Base-by-base conservation (phyloP, 371 early-diverging fungal genomes). In the Caulochytrium protostelioides region DNA sequence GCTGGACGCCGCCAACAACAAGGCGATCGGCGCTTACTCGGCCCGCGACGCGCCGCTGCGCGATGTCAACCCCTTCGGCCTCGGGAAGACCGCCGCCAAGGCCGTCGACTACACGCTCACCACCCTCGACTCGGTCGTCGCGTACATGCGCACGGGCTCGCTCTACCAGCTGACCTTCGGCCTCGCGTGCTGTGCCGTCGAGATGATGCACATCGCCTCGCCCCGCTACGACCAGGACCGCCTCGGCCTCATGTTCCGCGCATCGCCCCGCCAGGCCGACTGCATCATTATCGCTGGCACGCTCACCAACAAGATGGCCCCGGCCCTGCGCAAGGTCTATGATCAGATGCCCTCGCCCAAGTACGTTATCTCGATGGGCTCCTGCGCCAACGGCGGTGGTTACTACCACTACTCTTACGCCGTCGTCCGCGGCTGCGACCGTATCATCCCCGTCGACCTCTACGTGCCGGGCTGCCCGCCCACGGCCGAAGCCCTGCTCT, bases 391-490 rank as follows among this genome's bases (percentile, higher is more conserved):
- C 54, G 92, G 95, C 47, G 95, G 95, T 49, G 95, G 95, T 34
- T 94, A 94, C 65, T 94, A 94, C 55, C 95, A 94, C 57, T 94
- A 94, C 65, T 79, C 81, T 34, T 94, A 92, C 57, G 70, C 89
- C 29, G 94, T 91, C 33, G 91, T 66, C 10, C 41, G 67, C 6
- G 95, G 74, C 32, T 91, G 92, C 57, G 95, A 94, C 46, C 76
- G 95, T 32, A 78, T 94, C 51, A 84, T 94, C 7, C 95, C 95
- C 33, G 58, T 63, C 12, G 58, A 65, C 64, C 80, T 94, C 32
- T 94, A 94, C 46, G 92, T 94, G 20, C 92, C 92, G 27, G 95
- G 95, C 13, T 94, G 95, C 57, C 95, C 95, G 44, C 95, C 95
- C 33, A 90, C 91, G 13, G 83, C 92, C 28, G 90, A 91, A 52